A percentile compares a stretch with the other conserved stretches of the same genome.
Evolutionary conservation across 768 basidiomycete genomes (phyloP).

Genomic region (Russula olivacea): DNA sequence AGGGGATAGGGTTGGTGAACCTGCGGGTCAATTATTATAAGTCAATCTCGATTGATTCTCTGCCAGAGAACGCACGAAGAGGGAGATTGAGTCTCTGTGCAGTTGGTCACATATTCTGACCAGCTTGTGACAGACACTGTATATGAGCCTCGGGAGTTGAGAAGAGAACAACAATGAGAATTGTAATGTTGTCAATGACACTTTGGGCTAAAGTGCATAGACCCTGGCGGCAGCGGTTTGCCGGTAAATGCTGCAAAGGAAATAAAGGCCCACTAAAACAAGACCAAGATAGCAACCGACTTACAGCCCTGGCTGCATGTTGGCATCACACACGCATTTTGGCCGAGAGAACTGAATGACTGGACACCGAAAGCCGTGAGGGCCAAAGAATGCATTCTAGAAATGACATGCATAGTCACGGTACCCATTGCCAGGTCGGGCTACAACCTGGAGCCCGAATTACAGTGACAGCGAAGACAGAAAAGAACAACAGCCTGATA

Average conservation of each 20-base stretch:
- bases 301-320: slow-evolving; percentile 9
- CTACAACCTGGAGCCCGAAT: too few relatives aligned
- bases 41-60: too few relatives aligned
- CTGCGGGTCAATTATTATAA: too few relatives aligned
- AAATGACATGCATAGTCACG: background rate
- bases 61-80: background rate
- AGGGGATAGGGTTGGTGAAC: too few relatives aligned
- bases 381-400: background rate
- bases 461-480: too few relatives aligned
- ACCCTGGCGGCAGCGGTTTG: too few relatives aligned
- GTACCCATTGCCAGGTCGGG: too few relatives aligned
- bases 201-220: too few relatives aligned
- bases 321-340: background rate
- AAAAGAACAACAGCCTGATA: too few relatives aligned
- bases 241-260: too few relatives aligned
- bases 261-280: too few relatives aligned
- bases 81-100: background rate
- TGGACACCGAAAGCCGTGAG: background rate
- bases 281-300: too few relatives aligned
- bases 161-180: background rate
- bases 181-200: background rate
- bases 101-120: background rate
- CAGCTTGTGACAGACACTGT: background rate
- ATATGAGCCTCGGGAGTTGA: background rate
- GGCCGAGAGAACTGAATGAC: background rate